Conservation (phyloP, 306 rosid species). For the Phaseolus lunatus region DNA sequence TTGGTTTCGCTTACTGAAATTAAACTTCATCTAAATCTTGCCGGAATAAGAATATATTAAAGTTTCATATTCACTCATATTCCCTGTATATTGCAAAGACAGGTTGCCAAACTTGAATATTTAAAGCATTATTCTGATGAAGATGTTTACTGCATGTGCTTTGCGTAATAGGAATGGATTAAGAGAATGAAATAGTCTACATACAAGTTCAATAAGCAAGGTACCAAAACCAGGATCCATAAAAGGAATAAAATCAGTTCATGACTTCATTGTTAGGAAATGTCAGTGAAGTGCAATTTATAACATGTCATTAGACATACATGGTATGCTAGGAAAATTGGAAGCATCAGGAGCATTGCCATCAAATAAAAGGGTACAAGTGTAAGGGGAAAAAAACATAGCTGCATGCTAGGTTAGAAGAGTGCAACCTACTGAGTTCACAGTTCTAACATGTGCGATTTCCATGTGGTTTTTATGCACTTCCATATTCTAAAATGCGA, state of each 20-base stretch:
- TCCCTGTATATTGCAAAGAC: background rate
- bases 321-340: background rate
- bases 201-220: too few relatives aligned
- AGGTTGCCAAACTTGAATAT: background rate
- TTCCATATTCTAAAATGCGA: background rate
- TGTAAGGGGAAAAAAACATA: background rate
- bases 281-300: too few relatives aligned
- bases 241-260: too few relatives aligned
- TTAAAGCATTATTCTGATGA: too few relatives aligned
- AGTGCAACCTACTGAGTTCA: background rate
- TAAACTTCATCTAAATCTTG: background rate
- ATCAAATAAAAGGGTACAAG: background rate
- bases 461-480: background rate
- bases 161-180: too few relatives aligned
- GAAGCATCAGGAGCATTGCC: background rate
- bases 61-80: background rate
- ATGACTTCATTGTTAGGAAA: too few relatives aligned
- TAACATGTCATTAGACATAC: background rate
- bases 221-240: too few relatives aligned
- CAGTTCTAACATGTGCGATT: background rate
- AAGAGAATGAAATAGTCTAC: too few relatives aligned
- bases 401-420: background rate
- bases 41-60: background rate
- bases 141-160: too few relatives aligned
- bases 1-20: background rate